A percentile compares a stretch with the other conserved stretches of the same genome.
phyloP scores from a whole-genome alignment of 495 filamentous ascomycete genomes.

The Penicillium paradoxum region DNA sequence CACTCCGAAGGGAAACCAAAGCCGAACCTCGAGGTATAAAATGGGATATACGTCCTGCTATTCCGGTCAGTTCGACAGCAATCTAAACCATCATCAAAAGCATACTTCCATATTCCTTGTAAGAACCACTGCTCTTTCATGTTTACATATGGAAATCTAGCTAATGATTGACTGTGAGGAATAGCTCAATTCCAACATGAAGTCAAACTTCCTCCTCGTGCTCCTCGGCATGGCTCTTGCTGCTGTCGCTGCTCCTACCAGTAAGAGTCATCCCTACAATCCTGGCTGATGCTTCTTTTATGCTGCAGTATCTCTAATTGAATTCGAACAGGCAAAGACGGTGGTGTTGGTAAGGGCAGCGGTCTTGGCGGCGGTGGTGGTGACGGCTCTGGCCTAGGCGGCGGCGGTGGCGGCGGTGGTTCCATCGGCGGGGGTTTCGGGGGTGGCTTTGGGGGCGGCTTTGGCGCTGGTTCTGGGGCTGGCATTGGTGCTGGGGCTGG shows the following conservation, averaged over 20 bases:
- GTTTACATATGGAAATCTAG: background rate
- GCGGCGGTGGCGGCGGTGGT: slow-evolving; percentile 2
- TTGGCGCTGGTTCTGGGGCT: background rate
- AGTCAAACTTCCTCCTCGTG: background rate
- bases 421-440: background rate
- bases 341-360: background rate
- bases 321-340: background rate
- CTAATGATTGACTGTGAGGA: background rate
- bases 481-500: background rate
- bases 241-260: background rate
- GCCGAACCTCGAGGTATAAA: background rate
- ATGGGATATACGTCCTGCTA: background rate
- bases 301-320: background rate
- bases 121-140: background rate
- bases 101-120: background rate
- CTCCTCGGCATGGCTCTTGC: background rate
- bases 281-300: background rate
- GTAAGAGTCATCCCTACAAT: too few species aligned
- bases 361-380: background rate
- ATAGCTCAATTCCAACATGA: background rate
- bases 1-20: background rate
- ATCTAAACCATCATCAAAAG: background rate
- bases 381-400: background rate
- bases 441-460: background rate
- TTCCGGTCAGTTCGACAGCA: background rate